phyloP scores from a whole-genome alignment of 805 yeast genomes.

The Osmozyma mogii region DNA sequence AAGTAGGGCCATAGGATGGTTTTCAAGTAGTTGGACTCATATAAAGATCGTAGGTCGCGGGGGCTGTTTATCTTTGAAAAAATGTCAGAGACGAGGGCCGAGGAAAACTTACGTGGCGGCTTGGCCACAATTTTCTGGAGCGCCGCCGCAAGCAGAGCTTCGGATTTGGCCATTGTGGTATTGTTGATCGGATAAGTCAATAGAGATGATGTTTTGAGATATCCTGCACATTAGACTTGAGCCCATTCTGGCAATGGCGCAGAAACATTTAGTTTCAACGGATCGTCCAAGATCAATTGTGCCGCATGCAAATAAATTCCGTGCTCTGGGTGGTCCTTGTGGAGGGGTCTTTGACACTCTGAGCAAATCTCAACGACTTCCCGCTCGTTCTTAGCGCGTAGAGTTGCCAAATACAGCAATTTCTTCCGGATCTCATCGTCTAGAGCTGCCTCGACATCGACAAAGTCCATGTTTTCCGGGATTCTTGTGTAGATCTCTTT shows the following conservation, averaged over 20 bases:
- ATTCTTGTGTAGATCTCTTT: not conserved
- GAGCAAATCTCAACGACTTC: not conserved
- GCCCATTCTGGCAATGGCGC: not conserved
- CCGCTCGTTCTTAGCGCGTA: not conserved
- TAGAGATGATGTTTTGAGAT: no score
- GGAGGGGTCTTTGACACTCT: not conserved
- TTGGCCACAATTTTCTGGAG: not conserved
- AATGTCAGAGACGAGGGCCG: slow-evolving; percentile 7
- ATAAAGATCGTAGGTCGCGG: slow-evolving; percentile 5
- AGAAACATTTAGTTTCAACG: not conserved
- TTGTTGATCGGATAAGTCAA: no score
- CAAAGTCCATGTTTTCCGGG: not conserved
- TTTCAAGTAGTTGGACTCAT: slow-evolving; percentile 15
- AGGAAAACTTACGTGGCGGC: slow-evolving; percentile 7
- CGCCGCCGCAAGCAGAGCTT: not conserved
- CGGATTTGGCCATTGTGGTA: no score
- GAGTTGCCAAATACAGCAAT: not conserved
- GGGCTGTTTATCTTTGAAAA: slow-evolving; percentile 2
- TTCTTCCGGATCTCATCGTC: not conserved
- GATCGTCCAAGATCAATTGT: not conserved
- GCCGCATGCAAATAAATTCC: not conserved
- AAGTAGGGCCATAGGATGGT: slow-evolving; percentile 36
- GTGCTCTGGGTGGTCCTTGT: not conserved
- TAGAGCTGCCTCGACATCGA: not conserved
- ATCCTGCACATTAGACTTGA: no score